Evolutionary conservation across 192 early-diverging fungal genomes (phyloP).

Genomic region (Tieghemiomyces parasiticus): DNA sequence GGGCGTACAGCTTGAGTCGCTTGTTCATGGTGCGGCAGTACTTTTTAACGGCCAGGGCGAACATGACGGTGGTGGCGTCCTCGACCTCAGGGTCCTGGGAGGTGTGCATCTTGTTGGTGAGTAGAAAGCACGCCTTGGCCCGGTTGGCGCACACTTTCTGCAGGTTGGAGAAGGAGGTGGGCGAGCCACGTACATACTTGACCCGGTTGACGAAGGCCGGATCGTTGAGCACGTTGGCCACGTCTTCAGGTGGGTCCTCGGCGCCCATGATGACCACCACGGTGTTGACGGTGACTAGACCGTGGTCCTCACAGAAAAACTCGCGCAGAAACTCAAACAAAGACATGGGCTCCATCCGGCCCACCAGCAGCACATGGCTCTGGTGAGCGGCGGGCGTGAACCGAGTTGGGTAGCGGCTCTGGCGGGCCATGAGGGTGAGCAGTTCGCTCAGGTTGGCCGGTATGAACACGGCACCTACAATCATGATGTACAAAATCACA

Average conservation of each 20-base stretch:
- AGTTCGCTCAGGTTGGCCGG: slow-evolving; percentile 49
- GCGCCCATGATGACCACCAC: slow-evolving; percentile 52
- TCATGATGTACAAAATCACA: slow-evolving; percentile 49
- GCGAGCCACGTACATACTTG: slow-evolving; percentile 50
- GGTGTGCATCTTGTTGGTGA: slow-evolving; percentile 34
- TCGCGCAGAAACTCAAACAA: slow-evolving; percentile 57
- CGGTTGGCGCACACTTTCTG: slow-evolving; percentile 29
- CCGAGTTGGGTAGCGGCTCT: slow-evolving; percentile 36
- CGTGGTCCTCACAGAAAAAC: slow-evolving; percentile 70
- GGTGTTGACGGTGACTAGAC: slow-evolving; percentile 43
- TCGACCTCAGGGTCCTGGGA: slow-evolving; percentile 28
- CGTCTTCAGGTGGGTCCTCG: slow-evolving; percentile 35
- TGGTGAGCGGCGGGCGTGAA: slow-evolving; percentile 34
- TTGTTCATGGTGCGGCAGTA: slow-evolving; percentile 21
- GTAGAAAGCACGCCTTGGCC: slow-evolving; percentile 45
- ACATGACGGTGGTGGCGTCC: slow-evolving; percentile 55
- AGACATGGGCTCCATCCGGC: slow-evolving; percentile 35
- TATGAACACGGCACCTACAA: slow-evolving; percentile 54
- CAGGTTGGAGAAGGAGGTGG: slow-evolving; percentile 40
- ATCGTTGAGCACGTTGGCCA: slow-evolving; percentile 38
- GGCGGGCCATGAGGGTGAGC: slow-evolving; percentile 37
- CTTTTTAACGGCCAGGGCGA: slow-evolving; percentile 54
- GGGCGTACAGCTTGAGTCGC: slow-evolving; percentile 32
- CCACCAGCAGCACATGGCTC: slow-evolving; percentile 48
- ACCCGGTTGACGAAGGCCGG: slow-evolving; percentile 50